Evolutionary conservation across 352 stramenopile genomes (phyloP), one percentile per base, ranked within the genome.

Genomic region (Phytopythium kandeliae): DNA sequence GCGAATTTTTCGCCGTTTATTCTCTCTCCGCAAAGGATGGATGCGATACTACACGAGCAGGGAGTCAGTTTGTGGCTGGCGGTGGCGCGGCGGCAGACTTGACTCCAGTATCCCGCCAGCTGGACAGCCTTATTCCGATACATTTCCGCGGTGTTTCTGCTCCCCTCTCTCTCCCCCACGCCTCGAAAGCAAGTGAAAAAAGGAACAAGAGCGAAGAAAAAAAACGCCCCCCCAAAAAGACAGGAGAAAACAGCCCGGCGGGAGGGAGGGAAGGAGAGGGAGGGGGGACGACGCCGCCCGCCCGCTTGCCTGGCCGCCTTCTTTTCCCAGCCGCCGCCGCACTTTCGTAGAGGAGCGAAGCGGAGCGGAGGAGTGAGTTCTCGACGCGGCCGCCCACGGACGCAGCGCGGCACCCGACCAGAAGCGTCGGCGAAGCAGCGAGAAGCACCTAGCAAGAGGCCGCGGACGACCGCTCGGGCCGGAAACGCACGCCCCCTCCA

Each of bases 291-390:
- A n/a, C n/a, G n/a, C n/a, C n/a, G 22, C 21, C 21, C 46, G 17
- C 26, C 48, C 24, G n/a, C 22, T 21, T 31, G 31, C 41, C 28
- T 22, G 30, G 47, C 22, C 47, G 47, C 40, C 40, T 46, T 46
- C 40, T 46, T 46, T 42, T 33, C 40, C 22, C 30, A 2, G 44
- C 28, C 28, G 15, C 26, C 30, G 17, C 45, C 45, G 17, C 45
- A 51, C 45, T 51, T 51, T n/a, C n/a, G 33, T 48, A 47, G 37
- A 48, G 49, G 37, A 55, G 34, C 47, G 33, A 33, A 51, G 46
- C 46, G 19, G 42, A 40, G 35, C n/a, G n/a, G 36, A 51, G 24
- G 21, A 55, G 35, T 24, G n/a, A 21, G 33, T n/a, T 9, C 8
- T 34, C 17, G 11, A 7, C 24, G 17, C 26, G n/a, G 4, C 46